Evolutionary conservation across 2,329 filamentous ascomycete genomes (phyloP), one percentile per base, ranked within the genome.

Genomic region (Sclerotinia spermophila): DNA sequence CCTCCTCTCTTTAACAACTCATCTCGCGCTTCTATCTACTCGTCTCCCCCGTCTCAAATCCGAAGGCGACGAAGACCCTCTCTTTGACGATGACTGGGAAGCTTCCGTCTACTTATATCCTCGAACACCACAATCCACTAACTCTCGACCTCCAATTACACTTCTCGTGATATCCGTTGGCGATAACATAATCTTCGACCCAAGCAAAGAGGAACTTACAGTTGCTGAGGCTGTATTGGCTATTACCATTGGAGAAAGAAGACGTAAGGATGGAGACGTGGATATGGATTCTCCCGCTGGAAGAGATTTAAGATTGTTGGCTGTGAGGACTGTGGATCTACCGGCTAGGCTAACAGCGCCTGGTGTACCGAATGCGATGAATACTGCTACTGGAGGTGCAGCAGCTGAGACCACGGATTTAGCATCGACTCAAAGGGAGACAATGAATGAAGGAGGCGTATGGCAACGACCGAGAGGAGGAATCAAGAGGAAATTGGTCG

Each of bases 51-150:
- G 89, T 38, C 85, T 97, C 67, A 93, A 93, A 79, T 97, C 94
- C 1, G 92, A 97, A 80, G 88, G 88, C 71, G 95, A 98, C 82
- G 96, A 99, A 82, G 96, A 99, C 77, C 96, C 96, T 19, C 90
- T 97, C 79, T 99, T 99, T 82, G 92, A 97, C 82, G 96, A 99
- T 82, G 96, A 99, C 83, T 99, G 96, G 96, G 93, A 92, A 74
- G 92, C 91, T 24, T 90, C 94, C 1, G 86, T 88, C 27, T 90
- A 89, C 71, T 83, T 99, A 42, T 99, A 96, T 82, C 75, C 76
- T 71, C 67, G 77, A 75, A 64, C 68, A 42, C 55, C 74, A 19
- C 65, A 66, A 40, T 68, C 67, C 66, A 74, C 78, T 55, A 76
- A 79, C 60, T 79, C 84, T 44, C 87, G 90, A 64, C 96, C 96